phyloP scores from a whole-genome alignment of 2,329 filamentous ascomycete genomes.

The Ophiostoma tasmaniense region DNA sequence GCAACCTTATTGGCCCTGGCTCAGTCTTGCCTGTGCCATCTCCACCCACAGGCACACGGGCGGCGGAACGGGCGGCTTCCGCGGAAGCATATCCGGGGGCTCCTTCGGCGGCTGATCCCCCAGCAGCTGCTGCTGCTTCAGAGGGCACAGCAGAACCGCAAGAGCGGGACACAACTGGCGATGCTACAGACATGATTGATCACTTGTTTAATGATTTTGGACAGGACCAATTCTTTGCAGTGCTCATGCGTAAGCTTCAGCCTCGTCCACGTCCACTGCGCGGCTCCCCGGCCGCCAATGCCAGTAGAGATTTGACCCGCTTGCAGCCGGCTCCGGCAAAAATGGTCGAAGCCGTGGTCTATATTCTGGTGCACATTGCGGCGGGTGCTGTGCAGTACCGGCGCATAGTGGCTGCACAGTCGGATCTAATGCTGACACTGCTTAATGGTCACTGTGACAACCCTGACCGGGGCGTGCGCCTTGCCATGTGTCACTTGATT shows the following conservation, averaged over 20 bases:
- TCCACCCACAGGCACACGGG: not conserved
- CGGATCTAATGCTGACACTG: conserved; percentile 63
- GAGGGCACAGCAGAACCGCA: conserved; percentile 13
- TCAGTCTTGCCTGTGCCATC: not conserved
- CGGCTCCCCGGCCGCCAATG: not conserved
- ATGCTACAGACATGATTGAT: conserved; percentile 69
- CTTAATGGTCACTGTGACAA: conserved; percentile 61
- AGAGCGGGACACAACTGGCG: conserved; percentile 40
- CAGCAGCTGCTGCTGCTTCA: conserved; percentile 20
- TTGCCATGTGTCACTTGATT: conserved; percentile 72
- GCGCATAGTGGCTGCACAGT: conserved; percentile 68
- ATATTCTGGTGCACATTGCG: conserved; percentile 79
- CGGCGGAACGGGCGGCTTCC: not conserved
- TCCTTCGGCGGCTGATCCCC: not conserved
- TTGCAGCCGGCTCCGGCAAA: conserved; percentile 53
- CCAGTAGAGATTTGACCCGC: conserved; percentile 34
- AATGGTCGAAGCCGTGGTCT: conserved; percentile 70
- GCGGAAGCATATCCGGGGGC: not conserved
- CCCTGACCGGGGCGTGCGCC: conserved; percentile 63
- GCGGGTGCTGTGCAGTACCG: conserved; percentile 72
- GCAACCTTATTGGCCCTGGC: conserved; percentile 63
- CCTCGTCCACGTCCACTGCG: not conserved
- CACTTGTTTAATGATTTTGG: conserved; percentile 69
- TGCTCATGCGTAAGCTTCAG: conserved; percentile 65
- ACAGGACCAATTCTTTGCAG: conserved; percentile 68